Conservation (phyloP, 352 stramenopile species). For the Plasmopara halstedii region DNA sequence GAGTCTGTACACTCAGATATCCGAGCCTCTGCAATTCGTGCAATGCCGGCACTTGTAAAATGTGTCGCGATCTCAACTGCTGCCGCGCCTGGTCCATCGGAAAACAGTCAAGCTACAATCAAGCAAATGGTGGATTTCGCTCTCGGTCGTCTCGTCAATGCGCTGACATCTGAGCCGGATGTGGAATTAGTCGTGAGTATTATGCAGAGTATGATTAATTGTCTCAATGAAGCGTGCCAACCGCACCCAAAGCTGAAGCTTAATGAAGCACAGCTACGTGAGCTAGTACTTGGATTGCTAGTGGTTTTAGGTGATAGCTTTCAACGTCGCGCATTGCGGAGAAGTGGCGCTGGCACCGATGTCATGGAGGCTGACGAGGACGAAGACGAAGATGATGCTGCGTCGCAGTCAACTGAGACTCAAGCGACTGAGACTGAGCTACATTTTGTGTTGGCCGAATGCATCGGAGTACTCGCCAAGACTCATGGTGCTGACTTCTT, state of each 20-base stretch:
- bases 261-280: conserved; percentile 64
- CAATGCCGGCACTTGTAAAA: conserved; percentile 70
- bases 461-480: conserved; percentile 66
- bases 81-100: conserved; percentile 7
- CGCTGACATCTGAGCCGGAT: conserved; percentile 73
- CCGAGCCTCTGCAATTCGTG: conserved; percentile 63
- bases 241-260: conserved; percentile 37
- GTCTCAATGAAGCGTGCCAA: conserved; percentile 38
- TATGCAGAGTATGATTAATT: conserved; percentile 82
- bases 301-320: conserved; percentile 76
- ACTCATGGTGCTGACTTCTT: conserved; percentile 61
- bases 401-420: conserved; percentile 33
- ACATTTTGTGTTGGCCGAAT: conserved; percentile 75
- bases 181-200: conserved; percentile 80
- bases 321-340: conserved; percentile 57
- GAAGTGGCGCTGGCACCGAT: conserved; percentile 16
- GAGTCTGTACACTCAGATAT: conserved; percentile 84
- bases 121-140: conserved; percentile 85
- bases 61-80: conserved; percentile 55
- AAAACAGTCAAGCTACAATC: conserved; percentile 33
- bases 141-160: conserved; percentile 65
- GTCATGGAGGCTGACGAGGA: conserved; percentile 29
- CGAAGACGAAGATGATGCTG: conserved; percentile 39
- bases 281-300: conserved; percentile 67
- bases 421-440: conserved; percentile 54